Evolutionary conservation across 352 stramenopile species (phyloP).

Genomic region (Thalassiosira hispida): DNA sequence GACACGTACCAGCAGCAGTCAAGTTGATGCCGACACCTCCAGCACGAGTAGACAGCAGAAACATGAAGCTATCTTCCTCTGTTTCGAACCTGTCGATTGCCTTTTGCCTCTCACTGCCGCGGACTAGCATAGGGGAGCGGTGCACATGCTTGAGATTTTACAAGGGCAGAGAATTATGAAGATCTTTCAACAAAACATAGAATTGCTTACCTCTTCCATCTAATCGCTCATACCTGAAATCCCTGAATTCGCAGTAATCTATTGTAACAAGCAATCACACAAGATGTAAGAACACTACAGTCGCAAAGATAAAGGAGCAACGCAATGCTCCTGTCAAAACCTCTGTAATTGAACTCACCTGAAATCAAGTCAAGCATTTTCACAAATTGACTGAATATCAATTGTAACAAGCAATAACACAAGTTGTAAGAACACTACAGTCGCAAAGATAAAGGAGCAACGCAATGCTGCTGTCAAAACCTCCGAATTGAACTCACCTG

Average conservation of each 20-base stretch:
- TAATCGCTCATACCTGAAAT: slow-evolving; percentile 93
- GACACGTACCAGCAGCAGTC: slow-evolving; percentile 78
- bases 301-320: too few relatives aligned
- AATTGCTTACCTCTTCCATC: slow-evolving; percentile 80
- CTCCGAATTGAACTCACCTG: slow-evolving; percentile 47
- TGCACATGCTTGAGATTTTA: neutral
- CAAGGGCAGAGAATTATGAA: neutral
- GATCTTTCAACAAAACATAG: neutral
- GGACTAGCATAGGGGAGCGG: slow-evolving; percentile 69
- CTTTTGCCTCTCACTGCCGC: slow-evolving; percentile 96
- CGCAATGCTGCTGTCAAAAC: too few relatives aligned
- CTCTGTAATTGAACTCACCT: slow-evolving; percentile 16
- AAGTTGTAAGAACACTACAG: too few relatives aligned
- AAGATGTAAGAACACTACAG: too few relatives aligned
- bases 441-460: too few relatives aligned
- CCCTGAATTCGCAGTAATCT: slow-evolving; percentile 87
- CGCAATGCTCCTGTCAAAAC: too few relatives aligned
- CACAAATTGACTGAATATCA: slow-evolving; percentile 99
- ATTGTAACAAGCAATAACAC: too few relatives aligned
- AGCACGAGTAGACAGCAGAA: slow-evolving; percentile 92
- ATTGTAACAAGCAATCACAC: too few relatives aligned
- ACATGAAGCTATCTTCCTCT: slow-evolving; percentile 94
- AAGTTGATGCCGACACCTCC: slow-evolving; percentile 98
- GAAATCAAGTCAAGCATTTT: slow-evolving; percentile 98
- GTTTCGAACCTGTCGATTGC: slow-evolving; percentile 98